phyloP scores from a whole-genome alignment of 2,329 filamentous ascomycete genomes.

The Onygena corvina region DNA sequence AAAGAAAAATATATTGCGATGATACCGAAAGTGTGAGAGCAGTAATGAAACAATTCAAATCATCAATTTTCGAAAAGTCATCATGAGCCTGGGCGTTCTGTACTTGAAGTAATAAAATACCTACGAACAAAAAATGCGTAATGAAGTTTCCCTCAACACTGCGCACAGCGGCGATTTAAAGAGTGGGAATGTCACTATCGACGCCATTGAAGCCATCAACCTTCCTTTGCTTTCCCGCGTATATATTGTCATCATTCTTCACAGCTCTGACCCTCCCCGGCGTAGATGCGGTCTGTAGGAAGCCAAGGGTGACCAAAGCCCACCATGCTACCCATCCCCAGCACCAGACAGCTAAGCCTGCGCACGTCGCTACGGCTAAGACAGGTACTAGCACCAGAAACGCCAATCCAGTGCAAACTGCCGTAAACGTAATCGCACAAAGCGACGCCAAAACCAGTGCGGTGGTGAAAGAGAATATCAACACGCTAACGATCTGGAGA shows the following conservation, averaged over 20 bases:
- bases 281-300: neutral
- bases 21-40: neutral
- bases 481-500: slow-evolving; percentile 51
- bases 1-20: neutral
- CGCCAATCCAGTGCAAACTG: slow-evolving; percentile 56
- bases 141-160: too few relatives aligned
- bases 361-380: slow-evolving; percentile 51
- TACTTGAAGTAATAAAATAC: too few relatives aligned
- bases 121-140: neutral
- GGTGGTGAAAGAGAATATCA: slow-evolving; percentile 50
- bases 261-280: neutral
- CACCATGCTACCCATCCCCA: slow-evolving; percentile 51
- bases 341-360: slow-evolving; percentile 52
- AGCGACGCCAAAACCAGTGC: slow-evolving; percentile 45
- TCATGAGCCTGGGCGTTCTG: too few relatives aligned
- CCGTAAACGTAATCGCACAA: slow-evolving; percentile 47
- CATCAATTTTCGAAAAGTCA: neutral
- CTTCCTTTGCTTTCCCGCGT: neutral
- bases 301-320: slow-evolving; percentile 15
- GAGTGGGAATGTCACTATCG: neutral
- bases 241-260: neutral
- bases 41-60: neutral
- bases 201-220: neutral
- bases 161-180: neutral
- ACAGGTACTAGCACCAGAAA: slow-evolving; percentile 56